Base-by-base conservation (phyloP, 1,139 yeast species). In the Blastobotrys raffinosifermentans region DNA sequence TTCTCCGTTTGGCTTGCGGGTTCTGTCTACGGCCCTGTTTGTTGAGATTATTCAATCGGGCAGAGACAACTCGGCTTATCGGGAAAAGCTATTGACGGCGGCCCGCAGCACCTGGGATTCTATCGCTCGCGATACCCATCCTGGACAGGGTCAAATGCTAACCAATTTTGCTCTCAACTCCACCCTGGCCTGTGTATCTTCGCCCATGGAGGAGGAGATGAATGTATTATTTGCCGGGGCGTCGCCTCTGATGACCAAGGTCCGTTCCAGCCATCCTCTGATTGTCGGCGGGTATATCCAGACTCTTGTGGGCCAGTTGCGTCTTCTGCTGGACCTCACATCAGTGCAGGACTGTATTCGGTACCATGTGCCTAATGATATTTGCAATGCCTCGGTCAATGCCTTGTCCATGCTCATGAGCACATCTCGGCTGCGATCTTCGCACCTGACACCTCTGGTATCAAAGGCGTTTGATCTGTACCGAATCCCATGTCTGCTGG, bases 291-390 rank as follows among this genome's bases (percentile, higher is more conserved):
- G 49, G 8, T 37, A 43, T 26, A 40, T 53, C 11, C 32, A 46
- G 19, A 31, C 45, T 16, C 36, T 53, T 23, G 47, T 51, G 17
- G 35, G 51, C 3, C 50, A 53, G 32, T 36, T 48, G 25, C 44
- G 55, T n/a, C 40, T 49, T n/a, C 36, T 45, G 18, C 40, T 54
- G 10, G 58, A 54, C 34, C 31, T 54, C 35, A 38, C 51, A 2
- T 34, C 49, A 3, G 46, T 45, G 22, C 44, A 44, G 26, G 50
- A 50, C 23, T 32, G 46, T 2, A 51, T 54, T 34, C 45, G 56
- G 11, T 49, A 45, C 27, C 55, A 47, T 34, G 53, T 48, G 14
- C 54, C 58, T 8, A 49, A 46, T 31, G 58, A 53, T 32, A 53
- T 52, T 25, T 44, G 51, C 32, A 38, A 38, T 17, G 54, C 57